Evolutionary conservation across 345 rosid species (phyloP).

Genomic region (Populus deltoides): DNA sequence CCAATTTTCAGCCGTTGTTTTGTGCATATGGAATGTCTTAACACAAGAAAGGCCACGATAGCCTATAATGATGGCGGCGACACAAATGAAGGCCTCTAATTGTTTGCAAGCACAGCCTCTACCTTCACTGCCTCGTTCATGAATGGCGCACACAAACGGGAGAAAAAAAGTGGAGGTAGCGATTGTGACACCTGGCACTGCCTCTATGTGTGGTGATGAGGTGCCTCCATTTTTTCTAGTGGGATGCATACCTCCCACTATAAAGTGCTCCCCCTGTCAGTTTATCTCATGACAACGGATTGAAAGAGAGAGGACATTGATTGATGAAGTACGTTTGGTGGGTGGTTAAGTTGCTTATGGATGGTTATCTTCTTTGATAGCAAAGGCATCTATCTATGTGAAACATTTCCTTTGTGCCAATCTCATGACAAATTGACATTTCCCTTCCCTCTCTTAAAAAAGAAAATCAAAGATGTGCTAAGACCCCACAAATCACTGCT

Average conservation of each 20-base stretch:
- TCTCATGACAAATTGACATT: constrained; percentile 13
- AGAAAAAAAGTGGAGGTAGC: not conserved
- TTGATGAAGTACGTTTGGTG: constrained; percentile 4
- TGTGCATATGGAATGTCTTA: not conserved
- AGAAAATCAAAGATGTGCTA: not conserved
- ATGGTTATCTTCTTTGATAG: constrained; percentile 21
- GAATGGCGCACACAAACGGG: not conserved
- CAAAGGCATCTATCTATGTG: not conserved
- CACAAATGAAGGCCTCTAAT: constrained; percentile 30
- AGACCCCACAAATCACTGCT: constrained; percentile 12
- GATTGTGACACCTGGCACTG: constrained; percentile 25
- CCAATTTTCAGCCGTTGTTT: not conserved
- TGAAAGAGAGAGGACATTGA: not conserved
- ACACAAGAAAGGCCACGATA: not conserved
- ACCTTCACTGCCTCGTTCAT: constrained; percentile 5
- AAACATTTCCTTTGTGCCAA: constrained; percentile 17
- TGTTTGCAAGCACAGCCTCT: not conserved
- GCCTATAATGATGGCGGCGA: constrained; percentile 3
- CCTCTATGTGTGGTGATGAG: constrained; percentile 13
- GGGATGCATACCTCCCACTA: constrained; percentile 22
- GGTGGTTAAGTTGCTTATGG: constrained; percentile 9
- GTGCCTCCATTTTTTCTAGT: constrained; percentile 12
- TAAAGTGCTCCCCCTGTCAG: constrained; percentile 8
- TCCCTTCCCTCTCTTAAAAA: not conserved
- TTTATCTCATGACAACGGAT: not conserved